Base-by-base conservation (phyloP, 2,329 filamentous ascomycete species). In the Herpotrichia juniperi region DNA sequence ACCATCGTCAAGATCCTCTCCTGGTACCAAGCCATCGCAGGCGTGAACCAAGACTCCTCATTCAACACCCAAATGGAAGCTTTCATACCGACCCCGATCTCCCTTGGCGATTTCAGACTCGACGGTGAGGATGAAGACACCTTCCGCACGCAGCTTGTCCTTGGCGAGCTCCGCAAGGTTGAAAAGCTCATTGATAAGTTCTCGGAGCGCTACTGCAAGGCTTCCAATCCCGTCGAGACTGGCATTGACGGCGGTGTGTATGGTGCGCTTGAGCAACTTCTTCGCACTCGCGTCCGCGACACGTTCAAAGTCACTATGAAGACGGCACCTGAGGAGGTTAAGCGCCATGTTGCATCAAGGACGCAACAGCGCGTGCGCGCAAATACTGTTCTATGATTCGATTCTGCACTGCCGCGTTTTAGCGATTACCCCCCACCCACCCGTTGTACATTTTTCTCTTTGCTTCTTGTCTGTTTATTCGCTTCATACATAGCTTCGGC, bases 141-240 rank as follows among this genome's bases (percentile, higher is more conserved):
- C 1, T 62, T 68, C 47, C 61, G 67, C 4, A 71, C 68, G 0
- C 68, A 71, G 39, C 61, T 68, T 4, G 61, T 73, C 5, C 62
- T 73, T 8, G 58, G 57, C 19, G 69, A 73, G 56, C 61, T 73
- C 10, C 61, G 65, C 48, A 71, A 66, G 39, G 64, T 73, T 1
- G 71, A 73, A 55, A 72, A 73, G 61, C 64, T 73, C 48, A 71
- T 73, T 39, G 68, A 73, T 53, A 68, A 64, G 57, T 73, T 73
- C 54, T 65, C 67, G 2, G 68, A 71, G 48, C 64, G 68, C 28
- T 73, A 71, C 57, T 68, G 64, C 58, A 71, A 63, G 48, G 28
- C 39, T 14, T 52, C 52, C n/a, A 64, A 61, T 44, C 34, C 52
- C 7, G 57, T 56, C 17, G 63, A 65, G 17, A 64, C 56, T 1